phyloP scores from a whole-genome alignment of 2,329 filamentous ascomycete genomes.

The Aspergillus ustus region DNA sequence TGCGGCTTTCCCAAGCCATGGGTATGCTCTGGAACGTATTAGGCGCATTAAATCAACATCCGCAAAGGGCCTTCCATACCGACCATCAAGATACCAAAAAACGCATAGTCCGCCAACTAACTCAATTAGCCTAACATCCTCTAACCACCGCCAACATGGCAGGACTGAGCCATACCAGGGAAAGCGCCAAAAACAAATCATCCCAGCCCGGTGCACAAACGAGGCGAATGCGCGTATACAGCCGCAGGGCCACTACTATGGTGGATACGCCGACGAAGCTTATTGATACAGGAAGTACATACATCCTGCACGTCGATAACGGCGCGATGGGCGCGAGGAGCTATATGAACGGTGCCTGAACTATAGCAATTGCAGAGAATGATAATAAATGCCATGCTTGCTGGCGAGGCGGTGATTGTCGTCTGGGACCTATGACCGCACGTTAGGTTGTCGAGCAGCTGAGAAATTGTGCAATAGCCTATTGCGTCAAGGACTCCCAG shows the following conservation, averaged over 20 bases:
- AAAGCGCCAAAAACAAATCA: slow-evolving; percentile 30
- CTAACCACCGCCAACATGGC: background rate
- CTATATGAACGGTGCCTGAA: background rate
- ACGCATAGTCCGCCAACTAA: slow-evolving; percentile 21
- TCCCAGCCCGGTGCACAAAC: slow-evolving; percentile 33
- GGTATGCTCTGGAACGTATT: slow-evolving; percentile 22
- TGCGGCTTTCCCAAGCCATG: slow-evolving; percentile 29
- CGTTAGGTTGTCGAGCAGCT: background rate
- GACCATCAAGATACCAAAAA: slow-evolving; percentile 21
- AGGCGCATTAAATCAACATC: background rate
- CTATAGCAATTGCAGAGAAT: background rate
- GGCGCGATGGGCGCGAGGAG: background rate
- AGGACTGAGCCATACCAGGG: slow-evolving; percentile 18
- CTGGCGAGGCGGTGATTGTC: background rate
- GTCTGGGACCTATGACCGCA: background rate
- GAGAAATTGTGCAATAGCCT: slow-evolving; percentile 1
- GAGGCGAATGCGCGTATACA: slow-evolving; percentile 30
- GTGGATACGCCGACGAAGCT: slow-evolving; percentile 26
- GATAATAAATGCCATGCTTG: background rate
- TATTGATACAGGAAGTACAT: slow-evolving; percentile 26
- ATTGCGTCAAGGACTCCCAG: slow-evolving; percentile 25
- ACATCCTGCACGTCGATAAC: slow-evolving; percentile 25
- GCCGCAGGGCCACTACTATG: slow-evolving; percentile 27
- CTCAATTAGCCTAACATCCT: background rate
- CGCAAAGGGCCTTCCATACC: slow-evolving; percentile 3